phyloP scores from a whole-genome alignment of 768 basidiomycete species.

The Boletellus sp. region DNA sequence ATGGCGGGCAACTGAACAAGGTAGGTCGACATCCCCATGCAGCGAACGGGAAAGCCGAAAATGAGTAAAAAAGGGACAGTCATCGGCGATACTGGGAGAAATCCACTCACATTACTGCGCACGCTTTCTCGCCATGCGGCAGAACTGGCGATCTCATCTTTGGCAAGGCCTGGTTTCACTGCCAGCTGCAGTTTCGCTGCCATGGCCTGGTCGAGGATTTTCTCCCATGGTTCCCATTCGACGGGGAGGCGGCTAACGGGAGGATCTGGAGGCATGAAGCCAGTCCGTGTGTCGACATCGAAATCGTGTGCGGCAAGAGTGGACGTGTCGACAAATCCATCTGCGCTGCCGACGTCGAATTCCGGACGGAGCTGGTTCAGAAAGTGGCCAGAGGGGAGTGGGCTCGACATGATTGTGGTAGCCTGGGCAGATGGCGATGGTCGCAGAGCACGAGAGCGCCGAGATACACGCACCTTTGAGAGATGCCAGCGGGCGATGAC shows the following conservation, averaged over 20 bases:
- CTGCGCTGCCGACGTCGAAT: conserved; percentile 17
- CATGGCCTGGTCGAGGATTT: conserved; percentile 48
- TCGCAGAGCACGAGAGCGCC: no score
- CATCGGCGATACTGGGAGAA: not conserved
- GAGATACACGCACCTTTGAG: no score
- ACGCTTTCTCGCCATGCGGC: conserved; percentile 53
- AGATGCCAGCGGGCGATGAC: no score
- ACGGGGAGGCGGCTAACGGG: conserved; percentile 61
- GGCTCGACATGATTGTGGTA: conserved; percentile 12
- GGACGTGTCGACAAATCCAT: conserved; percentile 42
- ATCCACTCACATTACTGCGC: conserved; percentile 40
- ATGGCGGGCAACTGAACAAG: conserved; percentile 42
- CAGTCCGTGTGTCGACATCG: conserved; percentile 87
- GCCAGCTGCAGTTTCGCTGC: conserved; percentile 51
- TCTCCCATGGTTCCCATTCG: conserved; percentile 74
- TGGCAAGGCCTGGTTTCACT: conserved; percentile 38
- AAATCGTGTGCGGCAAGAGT: conserved; percentile 83
- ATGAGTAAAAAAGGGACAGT: not conserved
- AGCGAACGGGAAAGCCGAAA: not conserved
- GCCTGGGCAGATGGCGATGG: no score
- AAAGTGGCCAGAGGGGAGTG: conserved; percentile 30
- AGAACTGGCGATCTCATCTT: conserved; percentile 39
- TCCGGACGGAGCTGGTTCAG: conserved; percentile 35
- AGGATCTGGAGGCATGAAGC: conserved; percentile 83
- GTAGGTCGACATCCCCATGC: not conserved